Evolutionary conservation across 2,329 filamentous ascomycete genomes (phyloP), one percentile per base, ranked within the genome.

Genomic region (Fusarium gaditjirri): DNA sequence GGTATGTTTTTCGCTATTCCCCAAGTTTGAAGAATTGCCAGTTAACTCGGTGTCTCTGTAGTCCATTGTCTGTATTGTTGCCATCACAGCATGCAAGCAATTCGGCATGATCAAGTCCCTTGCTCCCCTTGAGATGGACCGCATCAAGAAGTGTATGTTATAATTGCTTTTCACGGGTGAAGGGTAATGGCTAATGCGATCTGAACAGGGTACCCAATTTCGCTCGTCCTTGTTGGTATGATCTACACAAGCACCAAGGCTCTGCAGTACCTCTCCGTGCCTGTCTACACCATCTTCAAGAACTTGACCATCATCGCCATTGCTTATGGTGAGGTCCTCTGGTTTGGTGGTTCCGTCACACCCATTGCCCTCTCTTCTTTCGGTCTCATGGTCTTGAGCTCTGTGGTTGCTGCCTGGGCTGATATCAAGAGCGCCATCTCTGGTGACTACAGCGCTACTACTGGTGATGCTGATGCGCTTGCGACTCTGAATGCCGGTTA

Each of bases 221-320:
- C 96, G 61, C 86, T 98, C 61, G 93, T 98, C 72, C 91, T 99
- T 73, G 95, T 98, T 80, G 95, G 94, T 81, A 99, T 98, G 96
- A 98, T 99, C 84, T 99, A 98, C 85, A 98, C 96, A 60, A 92
- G 94, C 79, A 96, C 94, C 79, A 98, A 98, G 86, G 94, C 96
- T 27, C 90, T 99, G 49, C 94, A 98, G 84, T 98, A 91, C 84
- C 92, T 99, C 71, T 98, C 95, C 35, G 97, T 99, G 65, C 96
- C 96, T 36, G 96, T 99, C 38, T 99, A 99, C 85, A 99, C 96
- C 64, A 99, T 99, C 81, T 99, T 99, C 89, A 99, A 99, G 89
- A 99, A 99, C 85, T 83, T 99, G 86, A 98, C 96, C 72, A 99
- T 97, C 83, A 98, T 98, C 79, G 90, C 98, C 74, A 98, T 98